Evolutionary conservation across 1,284 basidiomycete species (phyloP), one percentile per base, ranked within the genome.

Genomic region (Microbotryum intermedium): DNA sequence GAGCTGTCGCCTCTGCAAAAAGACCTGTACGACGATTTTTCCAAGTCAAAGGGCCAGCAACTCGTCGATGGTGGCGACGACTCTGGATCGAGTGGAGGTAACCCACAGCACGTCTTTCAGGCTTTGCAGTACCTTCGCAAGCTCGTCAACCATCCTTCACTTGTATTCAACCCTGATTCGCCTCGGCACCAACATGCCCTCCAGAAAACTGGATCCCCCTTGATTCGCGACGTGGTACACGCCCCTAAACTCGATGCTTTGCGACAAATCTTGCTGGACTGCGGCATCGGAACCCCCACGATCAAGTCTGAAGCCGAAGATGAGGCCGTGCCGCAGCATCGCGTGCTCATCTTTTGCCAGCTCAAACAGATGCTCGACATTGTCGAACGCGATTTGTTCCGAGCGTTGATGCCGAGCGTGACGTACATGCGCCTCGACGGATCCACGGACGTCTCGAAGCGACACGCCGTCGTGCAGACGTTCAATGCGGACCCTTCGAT

Each of bases 321-420:
- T 8, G 72, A 70, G 11, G 72, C 72, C 7, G 68, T 72, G 18
- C 73, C 74, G 39, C 92, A 95, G 71, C 95, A 99, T 74, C 90
- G 95, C 42, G 93, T 97, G 51, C 83, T 99, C 67, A 94, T 99
- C 73, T 99, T 99, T 77, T 98, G 94, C 73, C 95, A 99, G 77
- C 89, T 97, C 82, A 95, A 95, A 74, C 89, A 92, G 73, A 99
- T 98, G 95, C 82, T 99, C 49, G 90, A 99, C 74, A 88, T 98
- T 72, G 95, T 99, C 72, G 93, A 98, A 77, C 84, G 80, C 16
- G 90, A 97, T 72, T 79, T 99, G 2, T 97, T 99, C 81, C 87
- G 86, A 65, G 77, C 81, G 50, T 82, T 88, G 69, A 95, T 99
- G 92, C 93, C 94, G 1, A 84, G 85, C 0, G 89, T 99, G 25